phyloP scores from a whole-genome alignment of 139 green algal species.

The Coelastrella sp. region DNA sequence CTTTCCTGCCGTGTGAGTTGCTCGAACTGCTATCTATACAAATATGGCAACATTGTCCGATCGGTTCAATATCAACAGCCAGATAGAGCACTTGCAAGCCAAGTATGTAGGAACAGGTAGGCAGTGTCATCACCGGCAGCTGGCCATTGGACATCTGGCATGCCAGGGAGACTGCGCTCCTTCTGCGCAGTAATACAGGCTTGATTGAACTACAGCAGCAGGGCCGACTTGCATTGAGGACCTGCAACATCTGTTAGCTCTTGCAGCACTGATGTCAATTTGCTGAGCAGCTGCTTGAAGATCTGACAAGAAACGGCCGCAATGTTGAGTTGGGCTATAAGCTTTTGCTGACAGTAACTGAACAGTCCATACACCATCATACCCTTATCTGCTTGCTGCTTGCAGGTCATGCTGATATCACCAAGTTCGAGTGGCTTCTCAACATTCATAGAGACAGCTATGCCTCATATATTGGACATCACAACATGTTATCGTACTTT shows the following conservation, averaged over 20 bases:
- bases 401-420: constrained; percentile 83
- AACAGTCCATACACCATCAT: too few species aligned
- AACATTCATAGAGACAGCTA: constrained; percentile 99
- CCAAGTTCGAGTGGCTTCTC: constrained; percentile 95
- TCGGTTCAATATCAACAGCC: constrained; percentile 98
- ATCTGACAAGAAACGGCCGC: too few species aligned
- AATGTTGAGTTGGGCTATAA: neutral
- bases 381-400: neutral
- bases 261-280: too few species aligned
- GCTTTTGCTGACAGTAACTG: neutral
- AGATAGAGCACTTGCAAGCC: constrained; percentile 97
- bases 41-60: constrained; percentile 86
- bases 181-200: too few species aligned
- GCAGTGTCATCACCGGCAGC: neutral
- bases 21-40: neutral
- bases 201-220: neutral
- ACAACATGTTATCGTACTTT: constrained; percentile 92
- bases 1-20: too few species aligned
- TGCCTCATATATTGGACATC: constrained; percentile 94
- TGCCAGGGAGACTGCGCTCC: too few species aligned
- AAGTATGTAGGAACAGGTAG: constrained; percentile 95
- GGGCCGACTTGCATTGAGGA: neutral
- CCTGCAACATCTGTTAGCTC: too few species aligned
- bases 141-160: neutral
- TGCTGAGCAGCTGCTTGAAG: too few species aligned